Evolutionary conservation across 108 stramenopile species (phyloP).

Genomic region (Cyclotella cryptica): DNA sequence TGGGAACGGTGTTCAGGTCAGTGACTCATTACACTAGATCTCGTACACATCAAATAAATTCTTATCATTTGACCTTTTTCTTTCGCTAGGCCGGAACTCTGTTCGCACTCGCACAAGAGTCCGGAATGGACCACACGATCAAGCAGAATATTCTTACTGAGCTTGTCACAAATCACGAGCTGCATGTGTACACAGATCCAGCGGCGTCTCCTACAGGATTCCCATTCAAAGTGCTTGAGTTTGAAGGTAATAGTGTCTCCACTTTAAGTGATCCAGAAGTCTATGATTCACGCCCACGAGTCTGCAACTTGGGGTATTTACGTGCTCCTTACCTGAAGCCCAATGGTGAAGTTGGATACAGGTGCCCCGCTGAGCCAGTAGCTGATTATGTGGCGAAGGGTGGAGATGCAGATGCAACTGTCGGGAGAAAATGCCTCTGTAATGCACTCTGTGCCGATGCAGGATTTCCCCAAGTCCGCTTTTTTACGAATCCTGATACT

Average conservation of each 20-base stretch:
- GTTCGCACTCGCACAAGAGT: constrained; percentile 57
- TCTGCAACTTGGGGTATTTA: constrained; percentile 58
- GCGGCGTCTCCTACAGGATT: constrained; percentile 61
- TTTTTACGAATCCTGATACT: constrained; percentile 6
- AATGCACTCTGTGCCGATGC: constrained; percentile 63
- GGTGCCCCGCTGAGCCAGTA: constrained; percentile 57
- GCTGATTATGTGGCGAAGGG: constrained; percentile 52
- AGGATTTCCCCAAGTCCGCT: constrained; percentile 54
- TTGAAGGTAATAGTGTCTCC: constrained; percentile 10
- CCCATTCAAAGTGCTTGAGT: constrained; percentile 62
- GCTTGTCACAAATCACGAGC: constrained; percentile 23
- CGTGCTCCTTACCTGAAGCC: constrained; percentile 41
- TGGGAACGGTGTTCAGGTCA: constrained; percentile 55
- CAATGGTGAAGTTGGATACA: constrained; percentile 51
- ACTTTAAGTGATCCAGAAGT: constrained; percentile 41
- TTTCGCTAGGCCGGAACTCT: constrained; percentile 45
- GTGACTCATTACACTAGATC: not conserved
- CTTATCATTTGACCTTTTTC: not conserved
- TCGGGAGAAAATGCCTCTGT: constrained; percentile 62
- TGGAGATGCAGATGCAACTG: constrained; percentile 44
- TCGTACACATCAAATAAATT: not conserved
- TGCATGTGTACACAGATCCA: constrained; percentile 56
- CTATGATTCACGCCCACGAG: constrained; percentile 50
- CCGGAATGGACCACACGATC: constrained; percentile 47
- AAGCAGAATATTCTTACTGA: constrained; percentile 36